phyloP scores from a whole-genome alignment of 345 rosid species.

The Ricinus communis region DNA sequence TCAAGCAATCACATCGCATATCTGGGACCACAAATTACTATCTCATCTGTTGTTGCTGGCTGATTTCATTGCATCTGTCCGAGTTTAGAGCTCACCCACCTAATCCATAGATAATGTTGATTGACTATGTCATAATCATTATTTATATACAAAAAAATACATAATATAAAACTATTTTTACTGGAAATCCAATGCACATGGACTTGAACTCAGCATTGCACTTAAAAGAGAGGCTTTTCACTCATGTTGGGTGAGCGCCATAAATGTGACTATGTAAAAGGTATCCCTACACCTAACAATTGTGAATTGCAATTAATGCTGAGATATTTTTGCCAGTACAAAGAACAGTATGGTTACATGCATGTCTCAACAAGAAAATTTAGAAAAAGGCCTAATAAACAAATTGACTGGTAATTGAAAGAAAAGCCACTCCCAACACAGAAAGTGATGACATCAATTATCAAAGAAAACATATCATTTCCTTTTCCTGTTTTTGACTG shows the following conservation, averaged over 20 bases:
- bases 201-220: too few species aligned
- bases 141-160: too few species aligned
- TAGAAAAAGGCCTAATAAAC: background rate
- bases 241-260: too few species aligned
- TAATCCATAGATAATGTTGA: background rate
- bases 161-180: too few species aligned
- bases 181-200: too few species aligned
- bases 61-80: slow-evolving; percentile 1
- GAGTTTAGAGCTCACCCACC: background rate
- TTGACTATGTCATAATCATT: too few species aligned
- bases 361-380: background rate
- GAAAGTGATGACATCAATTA: background rate
- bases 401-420: background rate
- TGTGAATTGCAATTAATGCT: background rate
- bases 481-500: background rate
- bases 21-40: background rate
- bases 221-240: too few species aligned
- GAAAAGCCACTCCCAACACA: slow-evolving; percentile 3
- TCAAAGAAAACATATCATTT: background rate
- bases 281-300: too few species aligned
- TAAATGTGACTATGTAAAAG: too few species aligned
- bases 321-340: background rate
- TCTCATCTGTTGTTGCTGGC: background rate
- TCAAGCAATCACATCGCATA: too few species aligned
- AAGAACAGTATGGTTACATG: background rate